Percentiles rank a stretch among this genome's conserved stretches.
Conservation (phyloP, 345 rosid genomes). For the Cardamine resedifolia region DNA sequence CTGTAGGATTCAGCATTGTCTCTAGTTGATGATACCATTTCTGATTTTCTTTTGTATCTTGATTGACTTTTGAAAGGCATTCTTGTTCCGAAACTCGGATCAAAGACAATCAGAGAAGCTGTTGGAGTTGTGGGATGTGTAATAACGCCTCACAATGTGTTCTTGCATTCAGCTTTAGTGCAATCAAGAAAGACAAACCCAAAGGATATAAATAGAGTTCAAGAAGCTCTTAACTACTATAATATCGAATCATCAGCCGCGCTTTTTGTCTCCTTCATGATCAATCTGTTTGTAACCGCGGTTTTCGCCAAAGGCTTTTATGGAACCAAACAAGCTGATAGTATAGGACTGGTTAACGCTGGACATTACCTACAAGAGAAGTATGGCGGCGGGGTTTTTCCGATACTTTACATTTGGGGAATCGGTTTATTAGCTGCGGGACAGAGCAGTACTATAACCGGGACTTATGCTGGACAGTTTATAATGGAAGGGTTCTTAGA, state of each 20-base stretch:
- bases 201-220: conserved; percentile 58
- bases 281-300: conserved; percentile 84
- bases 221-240: conserved; percentile 86
- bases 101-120: conserved; percentile 85
- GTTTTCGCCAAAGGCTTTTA: conserved; percentile 92
- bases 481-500: conserved; percentile 96
- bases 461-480: conserved; percentile 95
- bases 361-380: conserved; percentile 80
- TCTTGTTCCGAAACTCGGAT: conserved; percentile 76
- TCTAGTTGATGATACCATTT: not conserved
- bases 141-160: conserved; percentile 92
- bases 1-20: not conserved
- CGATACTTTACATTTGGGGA: conserved; percentile 91
- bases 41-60: not conserved
- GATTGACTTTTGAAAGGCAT: conserved; percentile 50
- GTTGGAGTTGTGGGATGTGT: conserved; percentile 96
- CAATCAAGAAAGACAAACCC: conserved; percentile 82
- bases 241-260: conserved; percentile 78
- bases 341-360: conserved; percentile 78
- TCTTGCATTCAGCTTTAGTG: conserved; percentile 89
- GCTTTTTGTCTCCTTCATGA: conserved; percentile 65
- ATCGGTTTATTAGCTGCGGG: conserved; percentile 93
- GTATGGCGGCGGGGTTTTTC: conserved; percentile 80
- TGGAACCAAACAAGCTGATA: conserved; percentile 68
- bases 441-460: conserved; percentile 93